Evolutionary conservation across 306 rosid genomes (phyloP).

Genomic region (Rosa chinensis): DNA sequence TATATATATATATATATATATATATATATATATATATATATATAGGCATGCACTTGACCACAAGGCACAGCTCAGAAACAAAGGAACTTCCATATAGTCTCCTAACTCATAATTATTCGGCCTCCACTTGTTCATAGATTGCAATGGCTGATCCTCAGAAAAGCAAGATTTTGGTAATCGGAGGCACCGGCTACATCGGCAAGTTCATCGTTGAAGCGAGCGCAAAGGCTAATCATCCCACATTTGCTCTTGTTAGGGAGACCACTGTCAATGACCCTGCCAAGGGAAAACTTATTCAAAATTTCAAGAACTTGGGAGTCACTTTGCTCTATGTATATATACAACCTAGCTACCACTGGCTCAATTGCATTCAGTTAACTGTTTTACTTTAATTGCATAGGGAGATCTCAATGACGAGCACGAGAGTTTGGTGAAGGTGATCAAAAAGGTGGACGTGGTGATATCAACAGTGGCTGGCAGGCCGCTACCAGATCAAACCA

Average conservation of each 20-base stretch:
- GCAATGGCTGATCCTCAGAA: slow-evolving; percentile 55
- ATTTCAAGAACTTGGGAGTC: slow-evolving; percentile 59
- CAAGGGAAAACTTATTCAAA: slow-evolving; percentile 48
- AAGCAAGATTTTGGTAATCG: slow-evolving; percentile 80
- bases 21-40: too few relatives aligned
- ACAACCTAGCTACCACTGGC: background rate
- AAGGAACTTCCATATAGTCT: too few relatives aligned
- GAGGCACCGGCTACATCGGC: slow-evolving; percentile 87
- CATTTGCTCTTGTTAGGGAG: slow-evolving; percentile 75
- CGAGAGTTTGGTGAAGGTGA: slow-evolving; percentile 65
- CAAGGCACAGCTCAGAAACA: too few relatives aligned
- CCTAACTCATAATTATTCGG: background rate
- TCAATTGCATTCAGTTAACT: background rate
- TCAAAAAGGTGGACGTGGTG: slow-evolving; percentile 82
- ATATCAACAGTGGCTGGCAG: slow-evolving; percentile 64
- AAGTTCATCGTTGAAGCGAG: slow-evolving; percentile 77
- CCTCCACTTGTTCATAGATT: background rate
- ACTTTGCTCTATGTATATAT: slow-evolving; percentile 47
- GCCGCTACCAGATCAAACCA: slow-evolving; percentile 67
- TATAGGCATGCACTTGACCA: too few relatives aligned
- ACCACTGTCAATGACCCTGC: slow-evolving; percentile 55
- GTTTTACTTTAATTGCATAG: slow-evolving; percentile 23
- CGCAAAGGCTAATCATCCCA: slow-evolving; percentile 66
- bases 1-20: too few relatives aligned
- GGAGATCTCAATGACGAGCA: slow-evolving; percentile 66